phyloP scores from a whole-genome alignment of 176 grass and related monocot species.

The Avena eriantha region DNA sequence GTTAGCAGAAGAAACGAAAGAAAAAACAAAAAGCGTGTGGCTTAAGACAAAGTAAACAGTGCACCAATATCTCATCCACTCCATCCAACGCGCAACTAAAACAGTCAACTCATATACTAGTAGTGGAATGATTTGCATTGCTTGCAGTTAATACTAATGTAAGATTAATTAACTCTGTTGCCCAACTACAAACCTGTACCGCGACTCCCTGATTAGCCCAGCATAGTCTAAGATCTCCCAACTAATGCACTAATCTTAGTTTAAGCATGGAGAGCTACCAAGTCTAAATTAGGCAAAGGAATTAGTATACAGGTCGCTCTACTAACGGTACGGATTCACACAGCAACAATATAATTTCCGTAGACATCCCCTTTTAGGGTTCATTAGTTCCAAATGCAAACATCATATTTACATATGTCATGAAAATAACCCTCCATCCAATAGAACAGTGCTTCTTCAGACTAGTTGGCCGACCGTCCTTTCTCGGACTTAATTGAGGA shows the following conservation, averaged over 20 bases:
- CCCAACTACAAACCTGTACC: conserved; percentile 31
- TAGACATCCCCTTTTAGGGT: not conserved
- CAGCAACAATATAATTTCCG: not conserved
- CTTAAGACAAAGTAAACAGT: conserved; percentile 27
- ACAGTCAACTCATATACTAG: conserved; percentile 33
- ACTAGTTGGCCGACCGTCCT: not conserved
- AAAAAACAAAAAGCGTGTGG: conserved; percentile 31
- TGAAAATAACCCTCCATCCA: conserved; percentile 16
- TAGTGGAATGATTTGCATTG: conserved; percentile 17
- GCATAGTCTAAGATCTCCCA: conserved; percentile 7
- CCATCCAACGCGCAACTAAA: conserved; percentile 53
- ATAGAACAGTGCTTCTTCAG: conserved; percentile 13
- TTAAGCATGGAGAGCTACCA: conserved; percentile 28
- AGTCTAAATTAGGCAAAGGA: conserved; percentile 38
- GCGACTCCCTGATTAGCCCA: conserved; percentile 23
- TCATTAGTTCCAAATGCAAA: conserved; percentile 7
- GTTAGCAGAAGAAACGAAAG: not conserved
- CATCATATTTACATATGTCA: conserved; percentile 8
- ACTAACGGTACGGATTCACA: conserved; percentile 51
- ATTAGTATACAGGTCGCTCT: conserved; percentile 33
- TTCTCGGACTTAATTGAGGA: conserved; percentile 11
- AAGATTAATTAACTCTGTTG: not conserved
- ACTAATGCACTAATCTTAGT: conserved; percentile 19
- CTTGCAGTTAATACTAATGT: not conserved
- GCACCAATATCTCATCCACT: conserved; percentile 42